Percentiles rank a stretch among this genome's conserved stretches.
phyloP scores from a whole-genome alignment of 2,329 filamentous ascomycete species.

The Coniosporium tulheliwenetii region DNA sequence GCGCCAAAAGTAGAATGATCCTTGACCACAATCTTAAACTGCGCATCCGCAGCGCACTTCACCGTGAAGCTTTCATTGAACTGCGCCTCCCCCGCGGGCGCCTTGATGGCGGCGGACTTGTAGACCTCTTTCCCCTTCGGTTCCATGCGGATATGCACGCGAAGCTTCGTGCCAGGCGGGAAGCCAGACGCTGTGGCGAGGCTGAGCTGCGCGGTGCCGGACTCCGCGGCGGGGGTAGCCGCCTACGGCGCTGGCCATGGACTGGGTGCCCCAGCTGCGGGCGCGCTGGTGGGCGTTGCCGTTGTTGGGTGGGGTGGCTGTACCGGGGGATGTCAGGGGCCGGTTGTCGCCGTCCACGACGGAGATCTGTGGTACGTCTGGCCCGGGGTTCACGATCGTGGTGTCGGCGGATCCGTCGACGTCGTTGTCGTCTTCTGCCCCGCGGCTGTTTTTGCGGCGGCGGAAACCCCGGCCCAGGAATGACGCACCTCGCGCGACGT shows the following conservation, averaged over 20 bases:
- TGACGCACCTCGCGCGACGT: slow-evolving; percentile 76
- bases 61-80: slow-evolving; percentile 60
- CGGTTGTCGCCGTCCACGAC: slow-evolving; percentile 10
- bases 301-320: slow-evolving; percentile 10
- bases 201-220: slow-evolving; percentile 65
- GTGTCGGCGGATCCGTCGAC: slow-evolving; percentile 7
- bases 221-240: slow-evolving; percentile 36
- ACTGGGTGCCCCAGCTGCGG: slow-evolving; percentile 24
- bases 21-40: slow-evolving; percentile 76
- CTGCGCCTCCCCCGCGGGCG: slow-evolving; percentile 44
- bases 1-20: slow-evolving; percentile 73
- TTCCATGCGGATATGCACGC: slow-evolving; percentile 51
- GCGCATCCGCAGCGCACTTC: slow-evolving; percentile 61
- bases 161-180: slow-evolving; percentile 62
- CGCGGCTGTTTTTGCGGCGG: slow-evolving; percentile 49
- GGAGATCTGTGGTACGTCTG: neutral
- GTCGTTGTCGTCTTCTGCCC: slow-evolving; percentile 21
- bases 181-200: slow-evolving; percentile 67
- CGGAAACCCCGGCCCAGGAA: slow-evolving; percentile 73
- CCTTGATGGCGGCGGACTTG: slow-evolving; percentile 86
- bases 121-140: slow-evolving; percentile 63
- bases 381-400: slow-evolving; percentile 10
- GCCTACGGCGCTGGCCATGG: slow-evolving; percentile 13
- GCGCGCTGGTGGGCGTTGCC: slow-evolving; percentile 23
- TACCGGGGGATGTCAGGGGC: neutral